Conservation (phyloP, 805 yeast species). For the Ogataea pilisensis region DNA sequence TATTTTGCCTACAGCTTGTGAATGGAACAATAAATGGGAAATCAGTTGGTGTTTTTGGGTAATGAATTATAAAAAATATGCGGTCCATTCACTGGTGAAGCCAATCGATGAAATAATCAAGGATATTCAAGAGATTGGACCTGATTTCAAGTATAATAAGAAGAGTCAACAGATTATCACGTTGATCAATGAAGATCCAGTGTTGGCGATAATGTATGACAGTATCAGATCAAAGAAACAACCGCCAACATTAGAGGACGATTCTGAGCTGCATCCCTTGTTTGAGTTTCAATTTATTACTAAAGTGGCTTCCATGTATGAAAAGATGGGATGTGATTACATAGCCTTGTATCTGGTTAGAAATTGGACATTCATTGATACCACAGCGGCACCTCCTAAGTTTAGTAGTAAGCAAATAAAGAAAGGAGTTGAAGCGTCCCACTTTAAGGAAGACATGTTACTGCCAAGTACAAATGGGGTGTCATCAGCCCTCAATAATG, state of each 20-base stretch:
- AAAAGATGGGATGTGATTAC: constrained; percentile 89
- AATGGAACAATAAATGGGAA: constrained; percentile 73
- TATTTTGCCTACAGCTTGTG: constrained; percentile 53
- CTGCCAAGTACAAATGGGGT: too few relatives aligned
- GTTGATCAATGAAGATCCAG: constrained; percentile 65
- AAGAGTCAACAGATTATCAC: constrained; percentile 25
- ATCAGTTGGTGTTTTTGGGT: constrained; percentile 80
- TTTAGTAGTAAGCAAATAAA: neutral
- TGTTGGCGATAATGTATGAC: constrained; percentile 60
- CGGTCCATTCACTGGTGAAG: constrained; percentile 64
- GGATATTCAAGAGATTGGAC: constrained; percentile 26
- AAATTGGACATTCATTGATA: constrained; percentile 58
- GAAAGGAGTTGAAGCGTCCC: neutral
- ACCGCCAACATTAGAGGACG: constrained; percentile 45
- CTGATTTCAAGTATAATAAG: constrained; percentile 34
- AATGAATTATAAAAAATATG: constrained; percentile 39
- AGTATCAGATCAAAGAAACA: constrained; percentile 55
- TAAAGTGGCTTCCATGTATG: constrained; percentile 62
- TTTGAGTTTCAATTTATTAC: constrained; percentile 60
- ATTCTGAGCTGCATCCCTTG: constrained; percentile 37
- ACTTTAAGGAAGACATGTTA: too few relatives aligned
- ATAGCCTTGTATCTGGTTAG: constrained; percentile 58
- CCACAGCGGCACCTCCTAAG: neutral
- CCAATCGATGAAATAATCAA: constrained; percentile 40
- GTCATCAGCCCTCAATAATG: too few relatives aligned